phyloP scores from a whole-genome alignment of 2,329 filamentous ascomycete genomes.

The Tolypocladium cylindrosporum region DNA sequence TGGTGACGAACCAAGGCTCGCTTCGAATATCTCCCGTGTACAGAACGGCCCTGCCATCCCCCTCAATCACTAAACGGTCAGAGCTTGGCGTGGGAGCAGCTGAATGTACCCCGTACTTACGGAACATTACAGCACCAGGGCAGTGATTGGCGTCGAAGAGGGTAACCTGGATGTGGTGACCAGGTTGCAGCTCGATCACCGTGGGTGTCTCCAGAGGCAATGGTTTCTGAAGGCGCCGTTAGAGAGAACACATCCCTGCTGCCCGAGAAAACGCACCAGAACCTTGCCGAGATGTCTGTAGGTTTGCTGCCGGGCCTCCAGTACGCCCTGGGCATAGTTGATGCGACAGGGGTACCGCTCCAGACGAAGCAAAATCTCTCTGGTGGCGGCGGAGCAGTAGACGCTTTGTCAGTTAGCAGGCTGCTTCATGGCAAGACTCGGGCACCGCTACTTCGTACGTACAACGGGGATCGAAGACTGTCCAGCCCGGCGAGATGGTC shows the following conservation, averaged over 20 bases:
- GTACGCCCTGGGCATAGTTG: conserved; percentile 67
- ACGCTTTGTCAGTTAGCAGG: conserved; percentile 34
- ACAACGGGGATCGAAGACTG: conserved; percentile 65
- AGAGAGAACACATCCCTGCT: background rate
- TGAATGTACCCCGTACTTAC: conserved; percentile 24
- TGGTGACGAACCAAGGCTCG: conserved; percentile 78
- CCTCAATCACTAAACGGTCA: conserved; percentile 57
- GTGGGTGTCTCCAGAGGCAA: conserved; percentile 77
- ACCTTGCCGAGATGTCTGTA: conserved; percentile 68
- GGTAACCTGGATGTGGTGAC: conserved; percentile 64
- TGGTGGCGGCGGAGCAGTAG: conserved; percentile 80
- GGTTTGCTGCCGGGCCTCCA: conserved; percentile 64
- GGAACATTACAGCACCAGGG: conserved; percentile 81
- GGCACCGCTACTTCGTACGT: conserved; percentile 7
- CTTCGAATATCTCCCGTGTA: conserved; percentile 87
- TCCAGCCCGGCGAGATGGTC: conserved; percentile 82
- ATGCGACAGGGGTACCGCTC: conserved; percentile 72
- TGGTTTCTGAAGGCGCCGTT: conserved; percentile 44
- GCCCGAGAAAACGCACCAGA: conserved; percentile 33
- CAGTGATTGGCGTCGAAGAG: conserved; percentile 91
- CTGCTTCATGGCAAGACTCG: background rate
- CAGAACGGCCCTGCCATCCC: conserved; percentile 58
- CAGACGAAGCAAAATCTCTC: conserved; percentile 68
- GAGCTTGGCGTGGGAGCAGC: background rate
- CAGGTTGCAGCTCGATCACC: conserved; percentile 60